A percentile compares a stretch with the other conserved stretches of the same genome.
These are phyloP conservation scores for Trametes elegans DNA, from an alignment of 768 basidiomycete species.

Conservation along the genomic window DNA sequence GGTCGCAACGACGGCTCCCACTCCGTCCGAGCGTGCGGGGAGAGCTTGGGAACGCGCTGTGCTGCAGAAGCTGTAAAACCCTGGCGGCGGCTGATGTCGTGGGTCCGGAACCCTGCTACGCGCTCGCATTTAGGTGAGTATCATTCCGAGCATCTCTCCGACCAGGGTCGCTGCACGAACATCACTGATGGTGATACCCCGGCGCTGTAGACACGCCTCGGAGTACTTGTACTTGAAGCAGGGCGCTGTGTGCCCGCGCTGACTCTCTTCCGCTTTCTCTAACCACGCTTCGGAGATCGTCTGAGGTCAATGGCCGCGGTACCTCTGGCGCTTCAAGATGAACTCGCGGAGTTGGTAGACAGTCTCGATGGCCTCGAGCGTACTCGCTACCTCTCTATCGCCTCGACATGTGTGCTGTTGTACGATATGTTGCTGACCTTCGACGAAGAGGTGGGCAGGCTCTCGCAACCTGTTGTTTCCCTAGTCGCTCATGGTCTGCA, in stretches of 20 bases:
- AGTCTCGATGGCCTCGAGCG: slow-evolving; percentile 8
- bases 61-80: not conserved
- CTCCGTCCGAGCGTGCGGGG: not conserved
- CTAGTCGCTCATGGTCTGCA: not conserved
- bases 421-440: slow-evolving; percentile 18
- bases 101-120: not conserved
- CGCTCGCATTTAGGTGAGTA: slow-evolving; percentile 2
- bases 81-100: not conserved
- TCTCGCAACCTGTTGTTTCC: too few species aligned
- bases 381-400: slow-evolving; percentile 12
- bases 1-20: not conserved
- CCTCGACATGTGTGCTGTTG: slow-evolving; percentile 1
- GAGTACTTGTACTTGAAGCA: slow-evolving; percentile 5
- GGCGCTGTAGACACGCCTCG: not conserved
- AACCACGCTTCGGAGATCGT: not conserved
- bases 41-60: slow-evolving; percentile 1
- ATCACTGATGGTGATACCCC: slow-evolving; percentile 10
- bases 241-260: not conserved
- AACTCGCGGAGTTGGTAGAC: slow-evolving; percentile 1
- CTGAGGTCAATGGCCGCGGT: slow-evolving; percentile 6
- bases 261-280: not conserved
- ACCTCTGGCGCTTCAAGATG: slow-evolving; percentile 7
- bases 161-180: not conserved
- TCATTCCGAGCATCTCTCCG: slow-evolving; percentile 3
- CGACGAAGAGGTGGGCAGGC: slow-evolving; percentile 13